Evolutionary conservation across 1,139 yeast species (phyloP), one percentile per base, ranked within the genome.

Genomic region (Hansenula lynferdii): DNA sequence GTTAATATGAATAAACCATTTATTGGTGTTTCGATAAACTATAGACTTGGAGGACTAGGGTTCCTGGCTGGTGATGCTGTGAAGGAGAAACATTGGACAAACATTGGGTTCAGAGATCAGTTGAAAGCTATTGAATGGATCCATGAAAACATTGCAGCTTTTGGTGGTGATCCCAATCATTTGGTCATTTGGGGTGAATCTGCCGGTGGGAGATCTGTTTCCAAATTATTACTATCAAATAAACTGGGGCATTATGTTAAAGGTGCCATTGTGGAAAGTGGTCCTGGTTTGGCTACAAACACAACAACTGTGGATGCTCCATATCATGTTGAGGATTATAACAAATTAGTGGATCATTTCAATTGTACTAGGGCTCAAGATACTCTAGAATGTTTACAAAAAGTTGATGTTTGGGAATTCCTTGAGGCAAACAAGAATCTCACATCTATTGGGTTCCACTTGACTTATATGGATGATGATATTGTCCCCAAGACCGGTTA

Each of bases 81-180:
- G 11, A 31, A 48, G 6, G 53, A 47, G n/a, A 36, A 32, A 16
- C 47, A 47, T 6, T 44, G 44, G 44, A 44, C 47, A 10, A 63
- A 63, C 34, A 52, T 44, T 22, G 69, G 65, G 2, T 42, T 64
- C 4, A 45, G 51, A 25, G 70, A 65, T 42, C 67, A 62, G 44
- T 44, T 55, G 12, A 34, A 45, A 28, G 70, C 64, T 1, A 42
- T 65, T n/a, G 47, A 60, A 31, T 66, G 71, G 71, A 54, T 64
- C 9, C 43, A 51, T 15, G 57, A 61, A 35, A 56, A 63, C 42
- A 62, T 65, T 34, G 47, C 24, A 1, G 43, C 43, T 9, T 65
- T 66, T 47, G 70, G 71, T 8, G 71, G 71, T 17, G 60, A 66
- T 41, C 60, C 65, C 2, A 45, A 49, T 7, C 52, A 53, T 35